Evolutionary conservation across 345 rosid genomes (phyloP).

Genomic region (Boechera retrofracta): DNA sequence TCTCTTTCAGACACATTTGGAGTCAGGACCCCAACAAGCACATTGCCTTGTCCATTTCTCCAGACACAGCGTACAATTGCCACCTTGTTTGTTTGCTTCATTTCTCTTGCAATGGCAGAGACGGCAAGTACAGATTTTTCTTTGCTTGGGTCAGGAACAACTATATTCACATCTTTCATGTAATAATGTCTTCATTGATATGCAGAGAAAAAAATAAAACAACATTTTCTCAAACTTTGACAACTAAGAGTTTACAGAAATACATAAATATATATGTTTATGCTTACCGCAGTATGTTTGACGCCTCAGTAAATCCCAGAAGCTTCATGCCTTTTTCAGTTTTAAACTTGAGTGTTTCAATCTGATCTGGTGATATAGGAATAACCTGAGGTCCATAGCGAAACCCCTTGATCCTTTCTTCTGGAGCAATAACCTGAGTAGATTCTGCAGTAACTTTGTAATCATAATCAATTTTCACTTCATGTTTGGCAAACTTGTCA

Average conservation of each 20-base stretch:
- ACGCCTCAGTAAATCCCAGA: slow-evolving; percentile 81
- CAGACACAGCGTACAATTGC: slow-evolving; percentile 95
- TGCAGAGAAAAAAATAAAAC: slow-evolving; percentile 27
- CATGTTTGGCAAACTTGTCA: slow-evolving; percentile 83
- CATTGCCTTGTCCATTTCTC: slow-evolving; percentile 82
- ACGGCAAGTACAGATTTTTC: slow-evolving; percentile 61
- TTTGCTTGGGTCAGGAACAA: slow-evolving; percentile 85
- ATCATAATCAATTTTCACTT: slow-evolving; percentile 85
- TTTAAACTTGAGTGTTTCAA: slow-evolving; percentile 82
- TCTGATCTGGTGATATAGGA: slow-evolving; percentile 77
- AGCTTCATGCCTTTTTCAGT: slow-evolving; percentile 92
- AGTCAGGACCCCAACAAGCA: slow-evolving; percentile 79
- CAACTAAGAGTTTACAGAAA: slow-evolving; percentile 12
- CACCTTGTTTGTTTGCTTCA: slow-evolving; percentile 77
- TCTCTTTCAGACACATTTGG: slow-evolving; percentile 75
- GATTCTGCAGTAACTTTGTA: slow-evolving; percentile 66
- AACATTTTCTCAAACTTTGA: slow-evolving; percentile 24
- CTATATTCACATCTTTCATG: slow-evolving; percentile 90
- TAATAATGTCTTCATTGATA: slow-evolving; percentile 70
- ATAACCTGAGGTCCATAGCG: slow-evolving; percentile 96
- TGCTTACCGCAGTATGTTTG: slow-evolving; percentile 70
- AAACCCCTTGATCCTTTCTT: slow-evolving; percentile 92
- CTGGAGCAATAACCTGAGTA: slow-evolving; percentile 72
- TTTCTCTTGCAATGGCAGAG: slow-evolving; percentile 89
- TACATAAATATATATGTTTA: slow-evolving; percentile 26